Conservation (phyloP, 768 basidiomycete species). For the Xerocomellus chrysenteron region DNA sequence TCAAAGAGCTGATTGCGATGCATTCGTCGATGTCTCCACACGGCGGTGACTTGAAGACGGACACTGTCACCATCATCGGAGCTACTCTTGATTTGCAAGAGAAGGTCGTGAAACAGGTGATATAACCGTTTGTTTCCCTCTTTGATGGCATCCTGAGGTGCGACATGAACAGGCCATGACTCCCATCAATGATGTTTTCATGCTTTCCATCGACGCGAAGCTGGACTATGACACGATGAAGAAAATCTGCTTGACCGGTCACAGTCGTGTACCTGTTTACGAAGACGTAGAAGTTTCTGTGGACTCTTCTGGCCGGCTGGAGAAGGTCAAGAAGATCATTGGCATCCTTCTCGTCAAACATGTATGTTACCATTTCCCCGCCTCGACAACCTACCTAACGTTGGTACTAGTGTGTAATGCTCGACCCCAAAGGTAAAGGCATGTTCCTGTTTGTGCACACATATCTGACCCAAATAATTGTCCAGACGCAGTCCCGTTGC, state of each 20-base stretch:
- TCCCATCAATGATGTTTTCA: slow-evolving; percentile 75
- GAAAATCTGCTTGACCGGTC: slow-evolving; percentile 74
- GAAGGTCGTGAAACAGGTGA: slow-evolving; percentile 71
- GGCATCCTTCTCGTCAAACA: slow-evolving; percentile 89
- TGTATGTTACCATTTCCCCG: slow-evolving; percentile 22
- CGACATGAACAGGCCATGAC: slow-evolving; percentile 64
- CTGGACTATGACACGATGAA: slow-evolving; percentile 80
- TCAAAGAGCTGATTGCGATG: slow-evolving; percentile 90
- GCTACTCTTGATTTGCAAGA: slow-evolving; percentile 87
- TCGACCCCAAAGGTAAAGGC: slow-evolving; percentile 74
- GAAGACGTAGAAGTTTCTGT: slow-evolving; percentile 69
- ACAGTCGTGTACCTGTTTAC: slow-evolving; percentile 81
- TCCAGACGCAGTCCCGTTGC: slow-evolving; percentile 76
- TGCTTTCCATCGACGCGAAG: slow-evolving; percentile 82
- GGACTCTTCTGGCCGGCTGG: slow-evolving; percentile 33
- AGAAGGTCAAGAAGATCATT: slow-evolving; percentile 76
- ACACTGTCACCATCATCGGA: slow-evolving; percentile 88
- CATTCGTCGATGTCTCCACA: slow-evolving; percentile 70
- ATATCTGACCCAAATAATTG: background rate
- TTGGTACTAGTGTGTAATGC: slow-evolving; percentile 58
- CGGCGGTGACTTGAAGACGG: slow-evolving; percentile 82
- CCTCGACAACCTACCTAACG: background rate
- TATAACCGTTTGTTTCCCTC: background rate
- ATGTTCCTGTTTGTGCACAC: too few relatives aligned
- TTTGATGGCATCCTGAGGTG: background rate